Evolutionary conservation across 1,139 yeast species (phyloP).

Genomic region (Martiniozyma asiatica): DNA sequence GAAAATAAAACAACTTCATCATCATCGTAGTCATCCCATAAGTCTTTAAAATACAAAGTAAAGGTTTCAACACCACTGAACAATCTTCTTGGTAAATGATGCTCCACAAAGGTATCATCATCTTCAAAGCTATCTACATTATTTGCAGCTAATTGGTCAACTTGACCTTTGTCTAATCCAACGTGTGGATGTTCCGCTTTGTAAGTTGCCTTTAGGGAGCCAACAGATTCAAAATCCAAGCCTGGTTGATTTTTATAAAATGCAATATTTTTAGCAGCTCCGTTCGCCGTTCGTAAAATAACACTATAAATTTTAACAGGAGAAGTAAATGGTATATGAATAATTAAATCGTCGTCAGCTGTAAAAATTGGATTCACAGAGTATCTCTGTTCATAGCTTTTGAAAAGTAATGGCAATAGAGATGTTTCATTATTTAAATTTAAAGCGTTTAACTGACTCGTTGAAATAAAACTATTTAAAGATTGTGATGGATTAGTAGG

Average conservation of each 20-base stretch:
- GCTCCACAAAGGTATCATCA: conserved; percentile 63
- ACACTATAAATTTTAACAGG: conserved; percentile 61
- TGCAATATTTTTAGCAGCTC: conserved; percentile 60
- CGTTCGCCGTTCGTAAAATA: conserved; percentile 45
- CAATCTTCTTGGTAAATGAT: conserved; percentile 60
- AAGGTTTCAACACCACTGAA: conserved; percentile 64
- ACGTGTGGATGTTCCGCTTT: conserved; percentile 53
- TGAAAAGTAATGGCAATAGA: conserved; percentile 45
- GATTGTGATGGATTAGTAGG: conserved; percentile 65
- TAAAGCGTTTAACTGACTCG: conserved; percentile 48
- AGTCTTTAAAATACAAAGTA: conserved; percentile 55
- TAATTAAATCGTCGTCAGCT: conserved; percentile 69
- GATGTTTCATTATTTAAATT: conserved; percentile 45
- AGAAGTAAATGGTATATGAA: conserved; percentile 72
- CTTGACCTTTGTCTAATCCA: conserved; percentile 27
- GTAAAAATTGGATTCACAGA: conserved; percentile 37
- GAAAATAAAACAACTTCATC: conserved; percentile 44
- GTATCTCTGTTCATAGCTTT: conserved; percentile 31
- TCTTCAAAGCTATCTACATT: conserved; percentile 24
- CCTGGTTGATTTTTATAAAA: conserved; percentile 59
- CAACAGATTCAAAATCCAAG: conserved; percentile 60
- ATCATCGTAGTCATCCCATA: conserved; percentile 40
- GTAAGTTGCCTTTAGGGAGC: conserved; percentile 37
- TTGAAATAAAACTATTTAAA: conserved; percentile 48
- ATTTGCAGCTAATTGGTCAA: conserved; percentile 26